Conservation (phyloP, 2,329 filamentous ascomycete genomes). For the Tolypocladium tundrense region DNA sequence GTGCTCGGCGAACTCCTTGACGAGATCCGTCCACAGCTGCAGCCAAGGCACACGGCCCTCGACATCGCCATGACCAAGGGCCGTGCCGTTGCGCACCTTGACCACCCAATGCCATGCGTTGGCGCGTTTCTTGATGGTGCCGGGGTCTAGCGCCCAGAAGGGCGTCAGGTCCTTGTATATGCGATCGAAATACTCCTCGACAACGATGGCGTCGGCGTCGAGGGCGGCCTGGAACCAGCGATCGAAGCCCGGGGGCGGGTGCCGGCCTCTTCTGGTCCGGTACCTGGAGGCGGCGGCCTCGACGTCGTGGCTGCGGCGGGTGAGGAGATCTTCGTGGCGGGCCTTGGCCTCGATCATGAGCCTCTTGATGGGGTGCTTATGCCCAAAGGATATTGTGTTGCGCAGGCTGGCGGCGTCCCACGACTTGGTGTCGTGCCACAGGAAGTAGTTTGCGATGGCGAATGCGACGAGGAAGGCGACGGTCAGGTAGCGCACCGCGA, state of each 20-base stretch:
- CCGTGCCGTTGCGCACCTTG: constrained; percentile 34
- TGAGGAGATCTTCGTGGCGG: constrained; percentile 29
- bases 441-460: constrained; percentile 17
- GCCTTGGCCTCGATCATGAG: constrained; percentile 36
- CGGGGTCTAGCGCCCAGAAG: constrained; percentile 45
- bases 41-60: constrained; percentile 32
- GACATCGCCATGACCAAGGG: constrained; percentile 27
- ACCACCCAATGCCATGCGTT: constrained; percentile 35
- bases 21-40: constrained; percentile 36
- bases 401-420: constrained; percentile 13
- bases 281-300: constrained; percentile 44
- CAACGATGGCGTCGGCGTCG: constrained; percentile 40
- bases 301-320: constrained; percentile 36
- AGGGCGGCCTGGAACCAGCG: constrained; percentile 46
- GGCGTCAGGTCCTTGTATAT: constrained; percentile 53
- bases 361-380: constrained; percentile 38
- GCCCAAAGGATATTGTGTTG: constrained; percentile 11
- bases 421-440: constrained; percentile 17
- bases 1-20: constrained; percentile 39
- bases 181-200: constrained; percentile 55
- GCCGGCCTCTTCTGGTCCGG: constrained; percentile 43
- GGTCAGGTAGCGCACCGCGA: constrained; percentile 17
- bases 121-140: constrained; percentile 26
- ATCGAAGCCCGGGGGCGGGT: constrained; percentile 55
- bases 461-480: constrained; percentile 12